A percentile compares a stretch with the other conserved stretches of the same genome.
phyloP scores from a whole-genome alignment of 176 grass and related monocot species.

The Melocanna baccifera region DNA sequence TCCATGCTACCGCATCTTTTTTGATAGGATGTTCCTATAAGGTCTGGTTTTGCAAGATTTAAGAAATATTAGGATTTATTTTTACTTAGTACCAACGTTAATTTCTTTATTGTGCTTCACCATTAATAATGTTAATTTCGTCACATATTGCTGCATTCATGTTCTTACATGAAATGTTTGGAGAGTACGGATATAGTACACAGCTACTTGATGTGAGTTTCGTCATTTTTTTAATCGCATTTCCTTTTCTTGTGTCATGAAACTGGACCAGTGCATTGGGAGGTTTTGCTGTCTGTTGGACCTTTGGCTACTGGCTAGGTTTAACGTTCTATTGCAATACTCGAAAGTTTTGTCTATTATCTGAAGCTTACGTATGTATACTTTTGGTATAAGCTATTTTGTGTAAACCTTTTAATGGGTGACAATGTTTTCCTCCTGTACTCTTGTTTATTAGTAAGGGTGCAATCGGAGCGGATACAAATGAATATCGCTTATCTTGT shows the following conservation, averaged over 20 bases:
- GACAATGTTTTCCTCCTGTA: neutral
- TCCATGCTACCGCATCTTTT: neutral
- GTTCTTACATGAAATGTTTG: neutral
- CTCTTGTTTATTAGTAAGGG: neutral
- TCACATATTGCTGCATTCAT: neutral
- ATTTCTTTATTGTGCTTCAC: neutral
- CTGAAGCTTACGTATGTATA: neutral
- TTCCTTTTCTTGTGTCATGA: neutral
- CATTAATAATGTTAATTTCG: neutral
- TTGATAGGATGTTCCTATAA: neutral
- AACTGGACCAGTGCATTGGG: neutral
- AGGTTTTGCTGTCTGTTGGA: neutral
- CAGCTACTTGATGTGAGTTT: neutral
- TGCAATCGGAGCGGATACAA: no score
- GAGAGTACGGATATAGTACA: neutral
- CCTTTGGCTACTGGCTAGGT: neutral
- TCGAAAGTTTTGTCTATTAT: neutral
- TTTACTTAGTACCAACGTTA: neutral
- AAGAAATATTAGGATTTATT: neutral
- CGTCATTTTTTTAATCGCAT: neutral
- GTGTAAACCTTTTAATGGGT: neutral
- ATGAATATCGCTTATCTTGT: no score
- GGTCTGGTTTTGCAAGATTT: neutral
- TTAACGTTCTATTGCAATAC: neutral
- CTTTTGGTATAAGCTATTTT: neutral